These are phyloP conservation scores for Vitis rotundifolia DNA, from an alignment of 164 flowering plant genomes.

Conservation along the genomic window DNA sequence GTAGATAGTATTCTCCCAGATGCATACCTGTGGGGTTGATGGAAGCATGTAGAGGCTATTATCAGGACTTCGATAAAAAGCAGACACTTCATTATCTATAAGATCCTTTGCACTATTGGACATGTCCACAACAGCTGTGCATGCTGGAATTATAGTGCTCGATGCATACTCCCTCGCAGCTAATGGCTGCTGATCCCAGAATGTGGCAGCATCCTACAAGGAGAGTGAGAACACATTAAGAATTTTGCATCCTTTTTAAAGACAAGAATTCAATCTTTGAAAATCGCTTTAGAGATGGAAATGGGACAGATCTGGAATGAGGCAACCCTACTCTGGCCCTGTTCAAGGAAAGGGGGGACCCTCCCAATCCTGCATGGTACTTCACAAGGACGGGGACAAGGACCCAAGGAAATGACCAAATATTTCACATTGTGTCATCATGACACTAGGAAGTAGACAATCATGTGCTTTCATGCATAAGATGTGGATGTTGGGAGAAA, in stretches of 20 bases:
- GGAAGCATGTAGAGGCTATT: constrained; percentile 97
- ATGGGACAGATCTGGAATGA: too few relatives aligned
- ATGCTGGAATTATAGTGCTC: constrained; percentile 90
- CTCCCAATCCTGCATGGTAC: too few relatives aligned
- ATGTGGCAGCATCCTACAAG: constrained; percentile 79
- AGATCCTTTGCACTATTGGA: constrained; percentile 82
- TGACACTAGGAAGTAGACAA: too few relatives aligned
- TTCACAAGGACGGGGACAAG: too few relatives aligned
- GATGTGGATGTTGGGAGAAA: too few relatives aligned
- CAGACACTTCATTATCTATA: constrained; percentile 85
- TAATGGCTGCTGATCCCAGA: constrained; percentile 96
- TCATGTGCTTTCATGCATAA: too few relatives aligned
- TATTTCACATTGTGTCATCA: too few relatives aligned
- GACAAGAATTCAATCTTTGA: too few relatives aligned
- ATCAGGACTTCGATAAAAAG: constrained; percentile 84
- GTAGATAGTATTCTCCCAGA: not conserved
- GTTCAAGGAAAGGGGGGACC: too few relatives aligned
- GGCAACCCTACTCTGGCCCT: too few relatives aligned
- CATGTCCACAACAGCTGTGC: constrained; percentile 61
- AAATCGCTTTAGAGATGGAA: too few relatives aligned
- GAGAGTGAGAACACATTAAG: not conserved
- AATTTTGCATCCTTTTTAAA: not conserved
- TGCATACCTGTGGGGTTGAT: constrained; percentile 82
- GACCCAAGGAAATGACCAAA: too few relatives aligned
- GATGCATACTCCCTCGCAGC: constrained; percentile 93